Conservation (phyloP, 805 yeast species). For the Vanderwaltozyma polyspora region DNA sequence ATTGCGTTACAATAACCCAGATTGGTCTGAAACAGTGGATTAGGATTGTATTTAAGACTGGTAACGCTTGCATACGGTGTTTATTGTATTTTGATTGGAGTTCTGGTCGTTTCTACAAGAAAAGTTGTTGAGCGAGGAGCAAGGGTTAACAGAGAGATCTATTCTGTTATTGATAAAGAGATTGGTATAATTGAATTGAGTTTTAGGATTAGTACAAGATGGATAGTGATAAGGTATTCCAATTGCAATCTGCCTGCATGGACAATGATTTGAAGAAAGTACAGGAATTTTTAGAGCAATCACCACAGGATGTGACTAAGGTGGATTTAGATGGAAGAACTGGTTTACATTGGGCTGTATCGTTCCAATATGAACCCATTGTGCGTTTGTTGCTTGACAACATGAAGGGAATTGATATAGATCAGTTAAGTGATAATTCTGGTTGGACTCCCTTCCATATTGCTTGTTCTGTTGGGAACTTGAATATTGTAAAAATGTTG, state of each 20-base stretch:
- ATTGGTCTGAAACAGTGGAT: too few species aligned
- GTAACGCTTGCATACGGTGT: too few species aligned
- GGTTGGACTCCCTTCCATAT: constrained; percentile 90
- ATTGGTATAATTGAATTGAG: too few species aligned
- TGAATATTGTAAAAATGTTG: constrained; percentile 40
- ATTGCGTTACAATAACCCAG: too few species aligned
- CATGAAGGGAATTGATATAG: constrained; percentile 41
- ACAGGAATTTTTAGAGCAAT: constrained; percentile 36
- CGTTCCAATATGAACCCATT: constrained; percentile 45
- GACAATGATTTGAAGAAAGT: constrained; percentile 46
- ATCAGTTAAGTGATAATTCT: constrained; percentile 55
- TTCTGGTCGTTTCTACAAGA: too few species aligned
- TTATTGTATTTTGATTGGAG: too few species aligned
- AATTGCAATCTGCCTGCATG: constrained; percentile 54
- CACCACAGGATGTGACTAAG: constrained; percentile 35
- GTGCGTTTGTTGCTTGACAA: constrained; percentile 31
- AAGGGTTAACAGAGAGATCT: too few species aligned
- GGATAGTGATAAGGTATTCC: constrained; percentile 1
- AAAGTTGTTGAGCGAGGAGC: not conserved
- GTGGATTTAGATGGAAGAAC: constrained; percentile 68
- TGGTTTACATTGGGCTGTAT: constrained; percentile 83
- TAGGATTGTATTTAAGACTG: too few species aligned
- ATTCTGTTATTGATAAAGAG: too few species aligned
- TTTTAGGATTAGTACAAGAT: too few species aligned
- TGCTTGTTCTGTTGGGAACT: constrained; percentile 63